These are phyloP conservation scores for Trichoderma sp. DNA, from an alignment of 2,329 filamentous ascomycete genomes.

Conservation along the genomic window DNA sequence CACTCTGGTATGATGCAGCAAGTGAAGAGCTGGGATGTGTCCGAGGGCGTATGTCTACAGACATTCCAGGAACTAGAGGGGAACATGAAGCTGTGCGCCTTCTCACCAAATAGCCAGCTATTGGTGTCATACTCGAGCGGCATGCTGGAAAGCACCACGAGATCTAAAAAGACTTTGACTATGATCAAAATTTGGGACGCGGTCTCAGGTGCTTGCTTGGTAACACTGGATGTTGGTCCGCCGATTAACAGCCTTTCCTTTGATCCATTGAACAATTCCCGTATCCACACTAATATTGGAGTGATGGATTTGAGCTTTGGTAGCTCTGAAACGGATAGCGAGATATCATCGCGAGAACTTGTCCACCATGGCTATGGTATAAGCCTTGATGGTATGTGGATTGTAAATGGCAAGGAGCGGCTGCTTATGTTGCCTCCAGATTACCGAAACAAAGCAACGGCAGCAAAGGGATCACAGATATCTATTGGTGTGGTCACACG, in stretches of 20 bases:
- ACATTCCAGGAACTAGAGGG: background rate
- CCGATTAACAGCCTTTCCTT: background rate
- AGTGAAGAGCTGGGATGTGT: background rate
- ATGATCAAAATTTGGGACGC: background rate
- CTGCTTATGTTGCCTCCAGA: background rate
- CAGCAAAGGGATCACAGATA: background rate
- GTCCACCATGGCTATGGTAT: background rate
- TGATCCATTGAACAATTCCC: background rate
- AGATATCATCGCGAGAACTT: background rate
- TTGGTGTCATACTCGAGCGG: background rate
- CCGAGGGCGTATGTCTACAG: background rate
- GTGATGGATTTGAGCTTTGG: background rate
- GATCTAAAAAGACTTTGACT: fast-evolving
- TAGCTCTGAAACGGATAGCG: background rate
- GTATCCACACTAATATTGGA: background rate
- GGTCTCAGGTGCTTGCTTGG: background rate
- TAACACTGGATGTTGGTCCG: background rate
- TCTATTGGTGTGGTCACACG: background rate
- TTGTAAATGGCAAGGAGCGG: background rate
- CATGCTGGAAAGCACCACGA: no score
- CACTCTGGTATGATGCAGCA: background rate
- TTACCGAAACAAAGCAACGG: background rate
- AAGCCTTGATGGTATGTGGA: background rate
- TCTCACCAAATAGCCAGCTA: background rate
- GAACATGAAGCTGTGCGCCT: background rate